These are phyloP conservation scores for Boletus rubescentipes DNA, from an alignment of 768 basidiomycete species.

Conservation along the genomic window DNA sequence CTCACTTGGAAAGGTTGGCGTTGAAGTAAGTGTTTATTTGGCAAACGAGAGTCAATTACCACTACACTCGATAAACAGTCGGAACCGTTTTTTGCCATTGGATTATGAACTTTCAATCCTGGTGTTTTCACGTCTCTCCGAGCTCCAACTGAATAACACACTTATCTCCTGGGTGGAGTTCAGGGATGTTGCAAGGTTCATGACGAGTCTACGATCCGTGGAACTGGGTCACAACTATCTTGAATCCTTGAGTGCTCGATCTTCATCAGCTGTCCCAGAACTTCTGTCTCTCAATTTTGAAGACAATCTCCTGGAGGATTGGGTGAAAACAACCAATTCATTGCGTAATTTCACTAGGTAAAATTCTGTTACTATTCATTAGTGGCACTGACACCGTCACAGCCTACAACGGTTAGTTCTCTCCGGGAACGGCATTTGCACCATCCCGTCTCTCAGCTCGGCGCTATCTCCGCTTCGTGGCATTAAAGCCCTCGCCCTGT, in stretches of 20 bases:
- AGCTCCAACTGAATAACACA: constrained; percentile 75
- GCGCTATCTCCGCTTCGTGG: constrained; percentile 27
- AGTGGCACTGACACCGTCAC: constrained; percentile 8
- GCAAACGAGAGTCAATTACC: constrained; percentile 12
- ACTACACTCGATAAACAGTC: constrained; percentile 42
- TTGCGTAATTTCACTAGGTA: constrained; percentile 49
- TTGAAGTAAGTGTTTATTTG: constrained; percentile 66
- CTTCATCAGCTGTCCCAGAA: constrained; percentile 19
- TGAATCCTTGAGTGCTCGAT: constrained; percentile 26
- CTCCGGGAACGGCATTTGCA: constrained; percentile 56
- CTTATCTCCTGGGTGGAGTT: constrained; percentile 73
- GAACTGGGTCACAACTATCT: constrained; percentile 76
- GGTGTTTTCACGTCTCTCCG: constrained; percentile 53
- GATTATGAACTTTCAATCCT: constrained; percentile 31
- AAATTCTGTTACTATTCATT: not conserved
- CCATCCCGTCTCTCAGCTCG: constrained; percentile 40
- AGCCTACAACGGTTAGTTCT: constrained; percentile 66
- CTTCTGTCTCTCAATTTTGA: constrained; percentile 68
- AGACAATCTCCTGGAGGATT: constrained; percentile 58
- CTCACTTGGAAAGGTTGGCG: constrained; percentile 58
- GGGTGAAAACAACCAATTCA: constrained; percentile 49
- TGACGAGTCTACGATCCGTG: constrained; percentile 54
- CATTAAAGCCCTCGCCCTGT: constrained; percentile 62
- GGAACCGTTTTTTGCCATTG: constrained; percentile 58
- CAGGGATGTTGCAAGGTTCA: constrained; percentile 43